Conservation (phyloP, 371 early-diverging fungal species). For the Haplosporangium sp. region DNA sequence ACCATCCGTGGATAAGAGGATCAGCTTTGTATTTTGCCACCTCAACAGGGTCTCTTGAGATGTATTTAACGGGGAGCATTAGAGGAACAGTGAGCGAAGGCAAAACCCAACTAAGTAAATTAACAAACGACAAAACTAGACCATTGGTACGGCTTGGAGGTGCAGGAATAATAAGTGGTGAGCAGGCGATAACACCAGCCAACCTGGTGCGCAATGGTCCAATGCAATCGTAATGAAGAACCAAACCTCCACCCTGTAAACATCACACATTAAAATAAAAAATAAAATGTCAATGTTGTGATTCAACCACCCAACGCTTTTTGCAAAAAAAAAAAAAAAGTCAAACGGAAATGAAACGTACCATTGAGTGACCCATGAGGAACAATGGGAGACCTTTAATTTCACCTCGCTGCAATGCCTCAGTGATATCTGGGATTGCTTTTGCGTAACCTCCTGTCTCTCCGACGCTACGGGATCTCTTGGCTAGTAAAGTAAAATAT, state of each 20-base stretch:
- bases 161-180: slow-evolving; percentile 46
- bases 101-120: slow-evolving; percentile 54
- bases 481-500: slow-evolving; percentile 14
- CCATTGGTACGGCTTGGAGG: slow-evolving; percentile 21
- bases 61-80: slow-evolving; percentile 56
- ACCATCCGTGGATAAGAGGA: slow-evolving; percentile 63
- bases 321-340: neutral
- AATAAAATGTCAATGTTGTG: neutral
- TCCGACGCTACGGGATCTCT: slow-evolving; percentile 62
- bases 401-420: slow-evolving; percentile 60
- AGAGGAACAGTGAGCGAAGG: slow-evolving; percentile 62
- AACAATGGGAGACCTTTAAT: slow-evolving; percentile 64
- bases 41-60: slow-evolving; percentile 63
- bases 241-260: slow-evolving; percentile 69
- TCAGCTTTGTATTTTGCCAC: slow-evolving; percentile 63
- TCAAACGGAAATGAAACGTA: slow-evolving; percentile 29
- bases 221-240: slow-evolving; percentile 64
- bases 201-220: slow-evolving; percentile 57
- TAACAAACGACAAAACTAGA: slow-evolving; percentile 27
- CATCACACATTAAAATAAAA: neutral
- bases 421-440: slow-evolving; percentile 64
- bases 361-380: slow-evolving; percentile 76
- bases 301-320: neutral
- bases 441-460: slow-evolving; percentile 64
- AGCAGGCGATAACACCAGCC: slow-evolving; percentile 63